Evolutionary conservation across 345 rosid species (phyloP), one percentile per base, ranked within the genome.

Genomic region (Eucalyptus globulus): DNA sequence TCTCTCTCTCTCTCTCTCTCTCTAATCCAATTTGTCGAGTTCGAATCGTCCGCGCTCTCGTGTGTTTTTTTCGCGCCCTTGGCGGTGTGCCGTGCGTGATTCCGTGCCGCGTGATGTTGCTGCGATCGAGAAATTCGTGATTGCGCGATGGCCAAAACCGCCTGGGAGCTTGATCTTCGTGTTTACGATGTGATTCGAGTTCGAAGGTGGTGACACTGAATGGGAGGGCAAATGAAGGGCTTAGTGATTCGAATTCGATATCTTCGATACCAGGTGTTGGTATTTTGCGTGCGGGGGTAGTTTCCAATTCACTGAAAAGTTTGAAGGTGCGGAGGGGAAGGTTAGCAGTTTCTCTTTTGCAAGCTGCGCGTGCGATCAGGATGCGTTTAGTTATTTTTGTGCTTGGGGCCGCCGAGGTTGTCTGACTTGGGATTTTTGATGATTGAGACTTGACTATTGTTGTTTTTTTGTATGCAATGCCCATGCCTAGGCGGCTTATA

Each of bases 401-500:
- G 81, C 7, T 19, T 72, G 81, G 81, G 12, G 54, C 4, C 4
- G 22, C 80, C 13, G 45, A 72, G 45, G 45, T 37, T 10, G 81
- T 72, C 81, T 37, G 44, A 21, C 10, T 72, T 72, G 26, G 0
- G 85, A 76, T 76, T 76, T 37, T 40, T 21, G 24, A 44, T 76
- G 47, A 76, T 40, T 76, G 85, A 76, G 85, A 76, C 85, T 76
- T 76, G 85, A 76, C 47, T 62, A 12, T 83, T 49, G 6, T 37
- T 62, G 80, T 45, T 45, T 49, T 16, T 16, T 87, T 14, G 11
- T 31, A 56, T 34, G 9, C n/a, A 27, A 53, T 34, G 5, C 45
- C 27, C 62, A 34, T 43, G 40, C 40, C 44, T 80, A 98, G 99
- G 90, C 13, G 87, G 94, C 96, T 87, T 98, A 98, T 93, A 88